Base-by-base conservation (phyloP, 1,284 basidiomycete genomes). In the Cystobasidium sp. region DNA sequence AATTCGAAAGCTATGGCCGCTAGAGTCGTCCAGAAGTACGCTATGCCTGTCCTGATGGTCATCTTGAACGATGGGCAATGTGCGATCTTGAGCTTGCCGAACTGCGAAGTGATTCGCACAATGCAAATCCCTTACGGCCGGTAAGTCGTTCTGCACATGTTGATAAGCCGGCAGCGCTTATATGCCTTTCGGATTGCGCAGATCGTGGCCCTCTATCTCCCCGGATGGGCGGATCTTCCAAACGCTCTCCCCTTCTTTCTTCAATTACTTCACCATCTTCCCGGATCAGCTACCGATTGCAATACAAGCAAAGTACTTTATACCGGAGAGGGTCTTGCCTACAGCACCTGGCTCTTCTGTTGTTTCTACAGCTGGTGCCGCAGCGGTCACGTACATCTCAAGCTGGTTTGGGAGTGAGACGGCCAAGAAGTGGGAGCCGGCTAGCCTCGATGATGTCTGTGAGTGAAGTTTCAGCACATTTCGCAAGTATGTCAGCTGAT, bases 381-480 rank as follows among this genome's bases (percentile, higher is more conserved):
- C 70, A 18, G 70, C 70, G 3, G 63, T 53, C 16, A 64, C 51
- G 4, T 73, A 73, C 41, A 59, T 73, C 31, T 66, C 70, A 10
- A 62, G 56, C 52, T 73, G 70, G 70, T 73, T 73, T 46, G 43
- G 62, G 20, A 47, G 51, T n/a, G 64, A 66, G n/a, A 62, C 63
- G 9, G 56, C 52, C n/a, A 61, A 49, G 56, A 49, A 53, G 39
- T 53, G 49, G 49, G 49, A 58, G 39, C 39, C 49, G 12, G 39
- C 43, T 37, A 46, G 41, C 44, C 31, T 73, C 31, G 70, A 73
- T 41, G 70, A 73, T 37, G n/a, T 73, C 14, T 31, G 64, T 66
- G 46, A 49, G 64, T 66, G 14, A 44, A 37, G 18, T 12, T 16
- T 0, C 39, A 9, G 9, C 24, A 7, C 20, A 14, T 12, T 18